phyloP scores from a whole-genome alignment of 2,329 filamentous ascomycete genomes.

The Xylaria sp. region DNA sequence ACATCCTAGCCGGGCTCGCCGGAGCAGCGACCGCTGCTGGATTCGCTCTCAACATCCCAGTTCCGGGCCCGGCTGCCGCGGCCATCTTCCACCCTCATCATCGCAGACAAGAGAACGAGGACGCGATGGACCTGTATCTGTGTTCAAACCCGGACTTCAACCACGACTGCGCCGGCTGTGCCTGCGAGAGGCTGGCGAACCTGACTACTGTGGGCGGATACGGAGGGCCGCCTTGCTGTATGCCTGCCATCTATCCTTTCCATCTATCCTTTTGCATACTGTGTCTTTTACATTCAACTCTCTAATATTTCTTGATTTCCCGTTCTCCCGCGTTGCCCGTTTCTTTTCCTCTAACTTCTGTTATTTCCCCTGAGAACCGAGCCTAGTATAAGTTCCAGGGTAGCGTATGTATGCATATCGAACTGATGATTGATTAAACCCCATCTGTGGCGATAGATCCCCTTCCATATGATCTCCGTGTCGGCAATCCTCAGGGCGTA shows the following conservation, averaged over 20 bases:
- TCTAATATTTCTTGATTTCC: background rate
- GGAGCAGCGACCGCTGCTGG: conserved; percentile 1
- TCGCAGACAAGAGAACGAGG: conserved; percentile 37
- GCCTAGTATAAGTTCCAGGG: background rate
- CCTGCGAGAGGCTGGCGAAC: conserved; percentile 40
- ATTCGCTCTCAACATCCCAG: background rate
- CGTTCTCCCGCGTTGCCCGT: background rate
- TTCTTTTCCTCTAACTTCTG: background rate
- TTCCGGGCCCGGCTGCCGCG: background rate
- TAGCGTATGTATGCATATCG: background rate
- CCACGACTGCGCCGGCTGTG: conserved; percentile 41
- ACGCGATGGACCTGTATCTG: conserved; percentile 42
- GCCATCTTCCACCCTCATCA: conserved; percentile 9
- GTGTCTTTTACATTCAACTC: background rate
- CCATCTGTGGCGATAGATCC: conserved; percentile 32
- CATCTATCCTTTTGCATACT: too few relatives aligned
- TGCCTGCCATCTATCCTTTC: background rate
- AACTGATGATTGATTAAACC: background rate
- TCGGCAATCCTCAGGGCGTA: conserved; percentile 44
- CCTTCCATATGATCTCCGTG: conserved; percentile 41
- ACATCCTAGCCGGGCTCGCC: conserved; percentile 19
- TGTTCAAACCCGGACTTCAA: conserved; percentile 46
- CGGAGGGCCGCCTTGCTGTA: conserved; percentile 44
- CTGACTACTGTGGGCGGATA: conserved; percentile 38
- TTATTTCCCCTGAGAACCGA: background rate